These are phyloP conservation scores for Globisporangium ultimum DNA, from an alignment of 352 stramenopile species.

Conservation along the genomic window DNA sequence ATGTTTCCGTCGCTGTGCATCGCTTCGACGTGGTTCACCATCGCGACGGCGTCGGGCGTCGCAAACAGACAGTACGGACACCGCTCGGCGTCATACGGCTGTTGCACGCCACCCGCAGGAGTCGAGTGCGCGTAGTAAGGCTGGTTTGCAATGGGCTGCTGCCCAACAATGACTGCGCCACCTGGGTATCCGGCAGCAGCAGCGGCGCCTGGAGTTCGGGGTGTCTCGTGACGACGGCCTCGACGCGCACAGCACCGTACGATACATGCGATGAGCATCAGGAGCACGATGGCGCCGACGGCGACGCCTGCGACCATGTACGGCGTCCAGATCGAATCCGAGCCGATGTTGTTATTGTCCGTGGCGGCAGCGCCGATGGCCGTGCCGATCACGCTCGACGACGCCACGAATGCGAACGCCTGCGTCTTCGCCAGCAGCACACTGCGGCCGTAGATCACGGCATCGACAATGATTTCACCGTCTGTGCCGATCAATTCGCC, in stretches of 20 bases:
- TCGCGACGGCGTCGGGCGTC: conserved; percentile 38
- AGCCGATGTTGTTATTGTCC: neutral
- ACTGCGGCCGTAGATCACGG: conserved; percentile 60
- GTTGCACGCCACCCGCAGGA: conserved; percentile 9
- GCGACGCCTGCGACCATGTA: conserved; percentile 53
- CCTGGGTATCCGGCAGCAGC: conserved; percentile 7
- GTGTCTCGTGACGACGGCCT: conserved; percentile 11
- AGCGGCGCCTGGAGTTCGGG: neutral
- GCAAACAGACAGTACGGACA: conserved; percentile 70
- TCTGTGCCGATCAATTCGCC: conserved; percentile 20
- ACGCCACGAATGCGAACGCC: conserved; percentile 76
- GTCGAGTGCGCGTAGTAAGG: conserved; percentile 20
- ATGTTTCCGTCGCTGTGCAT: conserved; percentile 22
- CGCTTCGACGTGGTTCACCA: conserved; percentile 70
- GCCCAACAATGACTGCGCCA: neutral
- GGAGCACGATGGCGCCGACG: conserved; percentile 40
- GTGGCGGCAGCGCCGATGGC: conserved; percentile 21
- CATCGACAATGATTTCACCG: conserved; percentile 74
- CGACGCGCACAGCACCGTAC: conserved; percentile 31
- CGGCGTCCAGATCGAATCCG: conserved; percentile 44
- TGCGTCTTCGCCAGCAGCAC: conserved; percentile 55
- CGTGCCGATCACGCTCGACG: conserved; percentile 68
- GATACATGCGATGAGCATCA: conserved; percentile 37
- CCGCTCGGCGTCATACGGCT: conserved; percentile 7
- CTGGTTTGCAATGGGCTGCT: neutral